Conservation (phyloP, 257 asterid species). For the Solanum ossicruentum region DNA sequence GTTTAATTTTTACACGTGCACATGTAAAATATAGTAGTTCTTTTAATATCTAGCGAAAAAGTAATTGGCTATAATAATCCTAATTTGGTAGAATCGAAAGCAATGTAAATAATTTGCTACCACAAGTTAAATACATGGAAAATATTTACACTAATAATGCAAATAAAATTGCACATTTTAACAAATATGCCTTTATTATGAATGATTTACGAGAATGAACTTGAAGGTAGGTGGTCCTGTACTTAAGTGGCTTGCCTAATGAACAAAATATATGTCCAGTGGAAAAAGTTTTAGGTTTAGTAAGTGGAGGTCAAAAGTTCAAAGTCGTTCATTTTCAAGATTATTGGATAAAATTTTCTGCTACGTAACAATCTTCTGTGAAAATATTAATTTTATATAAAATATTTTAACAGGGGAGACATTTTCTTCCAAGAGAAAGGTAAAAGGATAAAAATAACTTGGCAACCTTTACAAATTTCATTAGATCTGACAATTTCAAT, state of each 20-base stretch:
- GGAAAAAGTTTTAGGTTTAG: not conserved
- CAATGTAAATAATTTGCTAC: not conserved
- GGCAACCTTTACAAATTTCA: too few relatives aligned
- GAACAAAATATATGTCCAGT: too few relatives aligned
- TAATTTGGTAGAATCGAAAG: not conserved
- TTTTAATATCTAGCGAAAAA: not conserved
- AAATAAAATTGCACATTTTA: not conserved
- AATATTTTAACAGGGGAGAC: too few relatives aligned
- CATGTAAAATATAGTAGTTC: not conserved
- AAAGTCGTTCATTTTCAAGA: not conserved
- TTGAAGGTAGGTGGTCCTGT: not conserved
- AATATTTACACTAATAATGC: not conserved
- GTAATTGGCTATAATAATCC: not conserved
- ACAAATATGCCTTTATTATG: not conserved
- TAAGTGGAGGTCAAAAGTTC: not conserved
- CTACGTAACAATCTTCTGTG: not conserved
- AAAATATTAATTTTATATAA: not conserved
- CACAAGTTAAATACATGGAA: not conserved
- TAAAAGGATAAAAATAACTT: too few relatives aligned
- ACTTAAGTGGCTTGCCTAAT: not conserved
- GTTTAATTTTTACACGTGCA: not conserved
- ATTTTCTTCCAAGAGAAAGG: too few relatives aligned
- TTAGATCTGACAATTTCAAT: too few relatives aligned
- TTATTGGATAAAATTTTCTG: not conserved
- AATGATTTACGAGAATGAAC: not conserved